These are phyloP conservation scores for Dictyostelium firmibasis DNA, from an alignment of 78 protist genomes.

Conservation along the genomic window DNA sequence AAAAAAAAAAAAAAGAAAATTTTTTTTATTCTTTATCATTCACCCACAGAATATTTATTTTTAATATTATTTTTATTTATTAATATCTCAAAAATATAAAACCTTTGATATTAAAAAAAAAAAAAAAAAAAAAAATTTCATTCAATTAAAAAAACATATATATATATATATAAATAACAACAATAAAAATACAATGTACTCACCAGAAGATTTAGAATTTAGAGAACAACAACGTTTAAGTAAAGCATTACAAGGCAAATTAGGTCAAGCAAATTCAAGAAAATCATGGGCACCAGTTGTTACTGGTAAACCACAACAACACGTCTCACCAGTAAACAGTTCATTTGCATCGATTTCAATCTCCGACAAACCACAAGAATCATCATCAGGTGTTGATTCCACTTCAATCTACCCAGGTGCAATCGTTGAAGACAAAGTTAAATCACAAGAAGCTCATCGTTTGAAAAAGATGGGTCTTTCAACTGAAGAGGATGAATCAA, in stretches of 20 bases:
- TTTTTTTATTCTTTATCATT: no score
- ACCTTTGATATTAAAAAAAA: background rate
- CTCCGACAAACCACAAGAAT: background rate
- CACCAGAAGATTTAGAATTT: slow-evolving; percentile 29
- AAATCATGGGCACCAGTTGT: slow-evolving; percentile 67
- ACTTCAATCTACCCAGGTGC: slow-evolving; percentile 18
- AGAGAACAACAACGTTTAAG: slow-evolving; percentile 52
- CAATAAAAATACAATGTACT: background rate
- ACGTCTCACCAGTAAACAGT: background rate
- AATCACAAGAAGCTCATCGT: slow-evolving; percentile 29
- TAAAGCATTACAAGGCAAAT: slow-evolving; percentile 48
- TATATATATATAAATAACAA: background rate
- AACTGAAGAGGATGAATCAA: background rate
- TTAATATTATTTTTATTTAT: no score
- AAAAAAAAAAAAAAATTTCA: no score
- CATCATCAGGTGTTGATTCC: slow-evolving; percentile 31
- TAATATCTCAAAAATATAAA: background rate
- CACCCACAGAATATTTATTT: background rate
- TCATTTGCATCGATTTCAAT: background rate
- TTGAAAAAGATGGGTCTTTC: slow-evolving; percentile 58
- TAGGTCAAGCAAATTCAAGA: background rate
- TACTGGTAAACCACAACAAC: background rate
- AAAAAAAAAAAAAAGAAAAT: no score
- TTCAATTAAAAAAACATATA: no score
- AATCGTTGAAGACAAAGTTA: slow-evolving; percentile 31